phyloP scores from a whole-genome alignment of 805 yeast species.

The Cyberlindnera amylophila region DNA sequence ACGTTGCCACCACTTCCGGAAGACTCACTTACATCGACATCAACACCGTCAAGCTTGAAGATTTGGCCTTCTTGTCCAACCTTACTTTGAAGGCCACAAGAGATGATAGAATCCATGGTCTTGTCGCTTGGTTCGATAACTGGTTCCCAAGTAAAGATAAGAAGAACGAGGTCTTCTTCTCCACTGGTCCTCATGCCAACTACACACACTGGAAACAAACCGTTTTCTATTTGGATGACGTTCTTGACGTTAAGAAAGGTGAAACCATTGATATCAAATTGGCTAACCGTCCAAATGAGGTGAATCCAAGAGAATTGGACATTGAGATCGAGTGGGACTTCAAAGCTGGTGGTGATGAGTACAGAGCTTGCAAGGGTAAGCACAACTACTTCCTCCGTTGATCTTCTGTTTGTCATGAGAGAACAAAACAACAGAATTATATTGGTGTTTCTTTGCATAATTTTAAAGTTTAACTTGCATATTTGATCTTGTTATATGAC shows the following conservation, averaged over 20 bases:
- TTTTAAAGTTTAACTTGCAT: no score
- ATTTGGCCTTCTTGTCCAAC: conserved; percentile 69
- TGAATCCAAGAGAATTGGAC: conserved; percentile 88
- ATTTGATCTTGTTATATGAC: no score
- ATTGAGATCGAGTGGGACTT: conserved; percentile 56
- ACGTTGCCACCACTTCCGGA: conserved; percentile 69
- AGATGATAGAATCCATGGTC: conserved; percentile 81
- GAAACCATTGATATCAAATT: conserved; percentile 71
- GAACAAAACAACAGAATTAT: no score
- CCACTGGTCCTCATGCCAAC: conserved; percentile 91
- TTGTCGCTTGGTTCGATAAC: conserved; percentile 92
- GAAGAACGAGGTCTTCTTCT: conserved; percentile 63
- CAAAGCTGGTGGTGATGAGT: conserved; percentile 39
- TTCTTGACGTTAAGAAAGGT: conserved; percentile 69
- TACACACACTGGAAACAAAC: conserved; percentile 99
- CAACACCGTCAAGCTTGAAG: conserved; percentile 81
- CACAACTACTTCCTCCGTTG: conserved; percentile 70
- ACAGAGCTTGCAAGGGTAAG: conserved; percentile 56
- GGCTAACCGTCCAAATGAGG: conserved; percentile 69
- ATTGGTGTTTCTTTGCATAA: no score
- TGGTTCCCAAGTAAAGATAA: conserved; percentile 64
- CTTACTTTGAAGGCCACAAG: conserved; percentile 72
- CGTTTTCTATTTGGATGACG: conserved; percentile 84
- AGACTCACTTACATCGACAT: conserved; percentile 80
- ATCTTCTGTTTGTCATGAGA: background rate